Conservation (phyloP, 2,329 filamentous ascomycete genomes). For the Ilyonectria sp. region DNA sequence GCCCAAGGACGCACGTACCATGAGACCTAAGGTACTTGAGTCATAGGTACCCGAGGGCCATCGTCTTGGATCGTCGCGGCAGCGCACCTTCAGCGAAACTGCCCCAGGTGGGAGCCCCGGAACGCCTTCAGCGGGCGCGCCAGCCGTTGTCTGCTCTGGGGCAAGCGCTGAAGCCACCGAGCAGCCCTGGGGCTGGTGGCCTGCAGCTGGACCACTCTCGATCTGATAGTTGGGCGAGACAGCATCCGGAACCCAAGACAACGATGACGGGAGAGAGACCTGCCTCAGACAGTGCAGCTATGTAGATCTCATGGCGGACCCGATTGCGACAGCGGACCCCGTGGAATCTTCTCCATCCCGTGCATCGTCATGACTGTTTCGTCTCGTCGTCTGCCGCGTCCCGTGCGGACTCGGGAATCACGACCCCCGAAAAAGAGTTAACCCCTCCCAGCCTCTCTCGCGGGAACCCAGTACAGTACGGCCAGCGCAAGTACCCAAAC, state of each 20-base stretch:
- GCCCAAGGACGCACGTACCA: constrained; percentile 32
- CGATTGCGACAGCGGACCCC: not conserved
- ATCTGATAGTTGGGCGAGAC: not conserved
- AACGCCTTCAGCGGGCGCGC: not conserved
- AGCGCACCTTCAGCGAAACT: not conserved
- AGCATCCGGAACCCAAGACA: not conserved
- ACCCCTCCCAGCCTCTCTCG: not conserved
- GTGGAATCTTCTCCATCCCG: not conserved
- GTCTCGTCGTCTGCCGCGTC: not conserved
- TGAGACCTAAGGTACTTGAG: constrained; percentile 22
- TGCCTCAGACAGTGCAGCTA: not conserved
- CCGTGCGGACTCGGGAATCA: not conserved
- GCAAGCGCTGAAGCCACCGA: constrained; percentile 1
- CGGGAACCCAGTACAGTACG: not conserved
- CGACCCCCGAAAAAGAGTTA: not conserved
- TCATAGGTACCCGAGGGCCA: constrained; percentile 5
- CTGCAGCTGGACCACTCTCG: not conserved
- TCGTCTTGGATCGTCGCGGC: not conserved
- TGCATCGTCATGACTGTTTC: not conserved
- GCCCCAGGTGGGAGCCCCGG: not conserved
- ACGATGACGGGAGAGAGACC: not conserved
- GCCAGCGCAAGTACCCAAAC: not conserved
- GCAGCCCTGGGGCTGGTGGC: not conserved
- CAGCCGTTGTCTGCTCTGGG: not conserved
- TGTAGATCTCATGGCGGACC: not conserved